Evolutionary conservation across 768 basidiomycete species (phyloP).

Genomic region (Phaeotremella fagi): DNA sequence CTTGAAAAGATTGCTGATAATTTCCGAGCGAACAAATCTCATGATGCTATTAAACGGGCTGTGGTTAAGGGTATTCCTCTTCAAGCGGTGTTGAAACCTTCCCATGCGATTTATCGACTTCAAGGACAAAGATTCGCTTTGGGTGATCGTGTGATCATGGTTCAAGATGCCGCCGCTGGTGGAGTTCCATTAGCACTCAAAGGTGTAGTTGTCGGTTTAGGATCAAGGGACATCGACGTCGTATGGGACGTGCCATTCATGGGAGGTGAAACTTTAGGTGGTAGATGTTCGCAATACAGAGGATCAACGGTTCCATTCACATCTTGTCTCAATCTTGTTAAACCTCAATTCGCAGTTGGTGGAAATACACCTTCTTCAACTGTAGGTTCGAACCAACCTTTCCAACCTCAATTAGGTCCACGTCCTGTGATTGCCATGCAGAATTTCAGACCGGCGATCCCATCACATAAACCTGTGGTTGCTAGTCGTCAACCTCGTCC

Average conservation of each 20-base stretch:
- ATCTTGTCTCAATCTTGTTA: conserved; percentile 79
- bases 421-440: conserved; percentile 59
- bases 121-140: conserved; percentile 82
- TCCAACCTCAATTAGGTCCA: conserved; percentile 66
- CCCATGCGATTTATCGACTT: conserved; percentile 80
- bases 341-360: conserved; percentile 76
- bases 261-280: conserved; percentile 78
- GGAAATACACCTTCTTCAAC: conserved; percentile 48
- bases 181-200: conserved; percentile 84
- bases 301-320: conserved; percentile 83
- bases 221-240: conserved; percentile 82
- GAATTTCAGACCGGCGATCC: conserved; percentile 62
- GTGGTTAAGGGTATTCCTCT: conserved; percentile 91
- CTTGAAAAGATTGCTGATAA: conserved; percentile 73
- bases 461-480: conserved; percentile 53
- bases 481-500: conserved; percentile 68
- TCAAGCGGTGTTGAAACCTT: conserved; percentile 86
- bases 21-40: conserved; percentile 60
- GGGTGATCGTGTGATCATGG: conserved; percentile 93
- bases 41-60: conserved; percentile 73
- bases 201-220: conserved; percentile 88
- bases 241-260: conserved; percentile 96
- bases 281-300: conserved; percentile 85
- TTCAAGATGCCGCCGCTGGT: conserved; percentile 74
- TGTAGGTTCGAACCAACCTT: conserved; percentile 50